Base-by-base conservation (phyloP, 1,284 basidiomycete genomes). In the Cutaneotrichosporon cavernicola region DNA sequence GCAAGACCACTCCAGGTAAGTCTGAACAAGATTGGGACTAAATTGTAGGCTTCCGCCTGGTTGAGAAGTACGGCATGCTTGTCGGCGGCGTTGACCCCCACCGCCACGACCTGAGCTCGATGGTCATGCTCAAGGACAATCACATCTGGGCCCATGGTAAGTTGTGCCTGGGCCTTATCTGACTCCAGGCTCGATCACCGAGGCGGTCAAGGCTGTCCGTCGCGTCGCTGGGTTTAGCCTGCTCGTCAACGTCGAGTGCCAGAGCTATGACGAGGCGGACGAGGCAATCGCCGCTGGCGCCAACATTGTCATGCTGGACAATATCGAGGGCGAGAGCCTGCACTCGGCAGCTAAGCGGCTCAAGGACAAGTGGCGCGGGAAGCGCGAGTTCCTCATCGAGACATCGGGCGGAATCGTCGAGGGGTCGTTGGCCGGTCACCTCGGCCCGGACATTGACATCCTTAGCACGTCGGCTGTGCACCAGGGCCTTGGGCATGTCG, bases 111-210 rank as follows among this genome's bases (percentile, higher is more conserved):
- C 84, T 99, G 38, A 94, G 91, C 46, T 92, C 90, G 77, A 99
- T 99, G 96, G 96, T 99, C 76, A 99, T 99, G 96, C 87, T 99
- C 74, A 99, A 99, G 82, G 96, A 99, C 77, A 99, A 99, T 79
- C 97, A 99, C 77, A 93, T 99, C 76, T 98, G 94, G 95, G 95
- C 93, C 8, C 47, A 69, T 75, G 55, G 55, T 56, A 22, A 30
- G 55, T 22, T 5, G 53, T 32, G 32, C 53, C 10, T 22, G 34
- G 8, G 31, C 5, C 53, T 34, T 22, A 22, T 21, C 36, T 56
- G 13, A 56, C 38, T 1, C 11, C 38, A 56, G 93, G 94, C 30
- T 96, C 93, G 5, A 97, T 99, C 72, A 92, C 91, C 0, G 83
- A 87, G 53, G 96, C 96, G 1, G 88, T 99, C 66, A 80, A 88